Base-by-base conservation (phyloP, 1,284 basidiomycete genomes). In the Tilletia horrida region DNA sequence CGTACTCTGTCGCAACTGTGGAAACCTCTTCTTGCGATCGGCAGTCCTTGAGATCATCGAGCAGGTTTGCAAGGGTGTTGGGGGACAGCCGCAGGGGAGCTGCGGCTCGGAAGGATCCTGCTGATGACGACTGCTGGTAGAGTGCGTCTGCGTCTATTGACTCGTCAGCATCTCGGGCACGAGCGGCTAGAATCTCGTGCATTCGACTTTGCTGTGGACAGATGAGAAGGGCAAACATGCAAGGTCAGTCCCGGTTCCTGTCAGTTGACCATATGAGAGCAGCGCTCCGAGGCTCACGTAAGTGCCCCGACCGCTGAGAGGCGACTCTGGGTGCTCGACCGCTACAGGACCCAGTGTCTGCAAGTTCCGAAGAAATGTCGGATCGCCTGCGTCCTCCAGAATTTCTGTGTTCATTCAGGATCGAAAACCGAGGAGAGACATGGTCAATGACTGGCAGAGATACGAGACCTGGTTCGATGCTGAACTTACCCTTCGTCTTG, bases 31-130 rank as follows among this genome's bases (percentile, higher is more conserved):
- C 69, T 1, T 47, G 64, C 2, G 72, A 66, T 43, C 68, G 67
- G 69, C 70, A 73, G 59, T 73, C 69, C 43, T 75, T 75, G 14
- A 72, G 69, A 16, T 73, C 74, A 48, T 75, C 74, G 7, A 75
- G 66, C 0, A 75, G 66, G 9, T 66, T 40, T 0, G 71, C 69
- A 48, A 75, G 67, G 2, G 72, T 73, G 40, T 69, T 65, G 7
- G 74, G 67, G 1, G 70, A 68, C 27, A 75, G 64, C 1, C 74
- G 45, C 1, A 66, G 62, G 8, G 62, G 48, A 8, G 59, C 13
- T 55, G 18, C 1, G 69, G n/a, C 29, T 40, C 27, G 13, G 6
- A 11, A 40, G 35, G 35, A 40, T 11, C 11, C 35, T 40, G 35
- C 11, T 40, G 35, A 6, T 40, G 35, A 40, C 6, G 35, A 40